These are phyloP conservation scores for Suillus brevipes DNA, from an alignment of 768 basidiomycete genomes.

Conservation along the genomic window DNA sequence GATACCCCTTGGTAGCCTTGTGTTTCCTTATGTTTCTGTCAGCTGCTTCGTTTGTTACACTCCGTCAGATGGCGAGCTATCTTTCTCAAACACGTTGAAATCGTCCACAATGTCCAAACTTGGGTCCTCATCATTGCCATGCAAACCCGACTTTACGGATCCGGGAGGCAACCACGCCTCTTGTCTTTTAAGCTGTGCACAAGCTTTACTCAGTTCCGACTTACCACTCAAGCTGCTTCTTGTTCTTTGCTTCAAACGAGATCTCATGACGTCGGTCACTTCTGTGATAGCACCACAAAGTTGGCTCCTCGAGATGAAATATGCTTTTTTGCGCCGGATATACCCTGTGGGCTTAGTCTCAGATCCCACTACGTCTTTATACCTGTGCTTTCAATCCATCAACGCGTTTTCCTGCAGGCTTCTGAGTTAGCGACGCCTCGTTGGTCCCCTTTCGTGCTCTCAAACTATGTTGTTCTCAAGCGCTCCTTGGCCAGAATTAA, in stretches of 20 bases:
- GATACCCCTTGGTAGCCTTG: conserved; percentile 15
- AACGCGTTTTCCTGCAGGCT: conserved; percentile 10
- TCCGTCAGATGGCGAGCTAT: conserved; percentile 7
- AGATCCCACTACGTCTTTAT: conserved; percentile 9
- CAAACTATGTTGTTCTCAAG: conserved; percentile 15
- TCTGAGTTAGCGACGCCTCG: conserved; percentile 14
- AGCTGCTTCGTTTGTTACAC: conserved; percentile 12
- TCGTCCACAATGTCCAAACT: conserved; percentile 19
- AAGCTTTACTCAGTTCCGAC: neutral
- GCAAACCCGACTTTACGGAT: conserved; percentile 13
- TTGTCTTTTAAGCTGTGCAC: neutral
- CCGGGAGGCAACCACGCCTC: conserved; percentile 16
- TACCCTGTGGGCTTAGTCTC: conserved; percentile 3
- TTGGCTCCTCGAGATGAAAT: conserved; percentile 7
- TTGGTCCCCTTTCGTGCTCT: conserved; percentile 17
- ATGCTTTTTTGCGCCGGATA: conserved; percentile 6
- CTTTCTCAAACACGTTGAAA: conserved; percentile 21
- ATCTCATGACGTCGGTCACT: conserved; percentile 3
- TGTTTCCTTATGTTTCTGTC: conserved; percentile 10
- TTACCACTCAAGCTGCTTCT: neutral
- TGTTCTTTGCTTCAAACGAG: conserved; percentile 3
- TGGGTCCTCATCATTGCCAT: conserved; percentile 9
- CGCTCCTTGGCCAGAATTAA: conserved; percentile 13
- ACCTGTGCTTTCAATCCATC: conserved; percentile 15
- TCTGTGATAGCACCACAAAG: neutral